Evolutionary conservation across 768 basidiomycete genomes (phyloP), one percentile per base, ranked within the genome.

Genomic region (Mycena polygramma): DNA sequence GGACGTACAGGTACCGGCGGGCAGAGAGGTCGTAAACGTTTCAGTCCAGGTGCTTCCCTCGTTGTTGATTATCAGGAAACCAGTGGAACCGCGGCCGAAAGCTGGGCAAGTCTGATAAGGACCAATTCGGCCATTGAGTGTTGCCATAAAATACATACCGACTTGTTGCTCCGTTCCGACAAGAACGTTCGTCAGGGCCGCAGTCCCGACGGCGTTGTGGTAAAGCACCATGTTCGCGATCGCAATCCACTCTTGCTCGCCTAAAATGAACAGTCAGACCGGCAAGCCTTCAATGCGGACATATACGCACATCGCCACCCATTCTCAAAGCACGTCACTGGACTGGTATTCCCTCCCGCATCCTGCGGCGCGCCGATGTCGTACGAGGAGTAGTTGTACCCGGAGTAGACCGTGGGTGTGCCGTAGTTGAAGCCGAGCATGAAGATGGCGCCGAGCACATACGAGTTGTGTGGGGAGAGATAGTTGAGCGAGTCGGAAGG

Each of bases 31-130:
- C 8, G 68, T 61, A 74, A 86, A 85, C 30, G 79, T 84, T 22
- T 77, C 59, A 22, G 70, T 78, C 86, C 86, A 86, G 13, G 69
- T 69, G 20, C 64, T 70, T 60, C 82, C 82, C n/a, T 76, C 77
- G 71, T 86, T 85, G 72, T 86, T 87, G 75, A 86, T 85, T 6
- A 80, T 82, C 8, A 86, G 82, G 69, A 66, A 70, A 46, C 69
- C 69, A 58, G 81, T 84, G 14, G 84, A 84, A 20, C 74, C 71
- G 2, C 81, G 73, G 35, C 82, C 82, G 83, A 72, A 51, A 66
- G 52, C 58, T 66, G 46, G 19, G n/a, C n/a, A n/a, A n/a, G 43
- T 55, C 43, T 24, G 19, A 37, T 51, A 43, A 30, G 46, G 26
- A 41, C 8, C 15, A 10, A 57, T 63, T 58, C 46, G 35, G n/a